Conservation (phyloP, 1,284 basidiomycete genomes). For the Leccinum fallax region DNA sequence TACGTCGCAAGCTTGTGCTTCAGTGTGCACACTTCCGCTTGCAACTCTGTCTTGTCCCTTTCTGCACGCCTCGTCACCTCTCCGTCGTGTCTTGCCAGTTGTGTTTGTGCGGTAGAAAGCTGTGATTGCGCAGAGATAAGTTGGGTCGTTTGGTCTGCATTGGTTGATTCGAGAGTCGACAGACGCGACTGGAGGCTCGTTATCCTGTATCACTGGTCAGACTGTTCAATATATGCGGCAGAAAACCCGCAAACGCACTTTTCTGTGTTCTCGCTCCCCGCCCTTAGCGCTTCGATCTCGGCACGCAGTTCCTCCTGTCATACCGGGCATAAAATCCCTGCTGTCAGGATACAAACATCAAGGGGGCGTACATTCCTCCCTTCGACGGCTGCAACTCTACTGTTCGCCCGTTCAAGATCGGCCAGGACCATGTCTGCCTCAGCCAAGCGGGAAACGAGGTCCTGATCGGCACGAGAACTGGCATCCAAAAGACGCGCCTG, state of each 20-base stretch:
- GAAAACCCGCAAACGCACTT: slow-evolving; percentile 45
- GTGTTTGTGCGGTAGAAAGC: slow-evolving; percentile 21
- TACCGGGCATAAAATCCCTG: neutral
- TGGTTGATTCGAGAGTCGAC: slow-evolving; percentile 51
- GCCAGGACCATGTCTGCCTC: slow-evolving; percentile 93
- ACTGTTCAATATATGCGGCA: neutral
- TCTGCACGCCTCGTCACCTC: slow-evolving; percentile 21
- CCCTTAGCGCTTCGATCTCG: slow-evolving; percentile 88
- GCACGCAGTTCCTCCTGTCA: slow-evolving; percentile 85
- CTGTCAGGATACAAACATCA: neutral
- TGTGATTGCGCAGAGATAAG: slow-evolving; percentile 26
- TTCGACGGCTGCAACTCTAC: slow-evolving; percentile 89
- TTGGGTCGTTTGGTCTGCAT: slow-evolving; percentile 23
- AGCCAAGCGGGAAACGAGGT: slow-evolving; percentile 83
- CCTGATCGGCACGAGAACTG: slow-evolving; percentile 88
- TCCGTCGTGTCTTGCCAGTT: slow-evolving; percentile 22
- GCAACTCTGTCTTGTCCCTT: slow-evolving; percentile 39
- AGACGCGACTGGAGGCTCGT: slow-evolving; percentile 73
- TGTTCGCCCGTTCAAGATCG: slow-evolving; percentile 92
- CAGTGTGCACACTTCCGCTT: slow-evolving; percentile 66
- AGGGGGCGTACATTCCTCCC: slow-evolving; percentile 74
- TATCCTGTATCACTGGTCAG: slow-evolving; percentile 53
- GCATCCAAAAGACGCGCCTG: slow-evolving; percentile 91
- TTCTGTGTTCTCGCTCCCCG: slow-evolving; percentile 76
- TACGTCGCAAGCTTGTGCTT: slow-evolving; percentile 72